Evolutionary conservation across 2,329 filamentous ascomycete species (phyloP).

Genomic region (Aureobasidium sp.): DNA sequence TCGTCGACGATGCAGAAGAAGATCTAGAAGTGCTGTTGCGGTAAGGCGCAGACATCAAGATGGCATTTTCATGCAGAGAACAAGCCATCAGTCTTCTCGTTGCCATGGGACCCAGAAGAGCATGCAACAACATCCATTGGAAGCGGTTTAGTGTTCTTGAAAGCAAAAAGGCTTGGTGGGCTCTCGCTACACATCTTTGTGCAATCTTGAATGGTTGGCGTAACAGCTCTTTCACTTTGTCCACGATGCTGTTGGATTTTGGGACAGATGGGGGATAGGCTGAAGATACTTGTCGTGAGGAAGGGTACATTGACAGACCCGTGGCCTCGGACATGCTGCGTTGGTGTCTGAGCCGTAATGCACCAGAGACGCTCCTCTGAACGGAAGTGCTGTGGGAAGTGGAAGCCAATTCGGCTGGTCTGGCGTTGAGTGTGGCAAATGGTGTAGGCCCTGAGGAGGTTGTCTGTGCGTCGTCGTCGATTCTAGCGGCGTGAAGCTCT

Average conservation of each 20-base stretch:
- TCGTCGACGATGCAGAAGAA: neutral
- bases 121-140: conserved; percentile 27
- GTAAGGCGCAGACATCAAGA: neutral
- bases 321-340: conserved; percentile 14
- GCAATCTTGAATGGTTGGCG: conserved; percentile 23
- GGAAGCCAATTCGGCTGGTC: neutral
- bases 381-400: neutral
- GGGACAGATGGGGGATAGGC: neutral
- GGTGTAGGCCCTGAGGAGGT: neutral
- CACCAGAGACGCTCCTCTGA: neutral
- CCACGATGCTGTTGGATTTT: neutral
- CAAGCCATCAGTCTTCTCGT: conserved; percentile 22
- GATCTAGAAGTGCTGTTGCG: neutral
- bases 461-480: conserved; percentile 2
- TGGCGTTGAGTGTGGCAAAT: neutral
- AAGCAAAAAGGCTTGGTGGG: conserved; percentile 21
- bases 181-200: conserved; percentile 21
- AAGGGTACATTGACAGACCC: conserved; percentile 3
- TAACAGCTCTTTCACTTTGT: conserved; percentile 16
- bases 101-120: conserved; percentile 27
- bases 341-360: conserved; percentile 1
- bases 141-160: conserved; percentile 21
- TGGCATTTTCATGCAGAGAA: conserved; percentile 7
- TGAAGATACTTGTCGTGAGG: neutral
- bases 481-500: conserved; percentile 21